Base-by-base conservation (phyloP, 129 eudicot genomes). In the Artemisia argyi region DNA sequence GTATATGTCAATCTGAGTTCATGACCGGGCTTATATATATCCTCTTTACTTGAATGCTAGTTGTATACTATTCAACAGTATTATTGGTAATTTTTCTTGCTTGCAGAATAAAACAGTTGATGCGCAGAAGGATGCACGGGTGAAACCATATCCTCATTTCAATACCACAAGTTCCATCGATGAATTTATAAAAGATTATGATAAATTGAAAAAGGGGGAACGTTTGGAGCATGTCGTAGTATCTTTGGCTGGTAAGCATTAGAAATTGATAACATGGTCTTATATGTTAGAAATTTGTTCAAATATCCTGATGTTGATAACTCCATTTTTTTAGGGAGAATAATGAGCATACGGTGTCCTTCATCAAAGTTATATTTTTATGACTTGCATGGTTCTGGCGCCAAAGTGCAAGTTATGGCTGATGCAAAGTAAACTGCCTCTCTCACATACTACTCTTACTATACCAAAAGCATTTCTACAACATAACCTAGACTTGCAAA, bases 341-440 rank as follows among this genome's bases (percentile, higher is more conserved):
- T 90, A 30, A 93, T 90, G 92, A 90, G 55, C 92, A 87, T 87
- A 65, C 78, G 96, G 52, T 78, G 96, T 14, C 88, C 98, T 14
- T 83, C 96, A 17, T 60, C 96, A 72, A 93, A 93, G 84, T 74
- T 93, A 22, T 84, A 87, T 76, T 93, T 93, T 73, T 93, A 93
- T 77, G 98, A 93, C 66, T 79, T 93, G 72, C 87, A 90, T 81
- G 97, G 92, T 19, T 78, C 83, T 16, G 98, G 96, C 81, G 91
- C 82, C 56, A 93, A 93, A 79, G 91, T 93, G 76, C 98, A 93
- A 90, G 86, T 93, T 22, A 90, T 90, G 97, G 78, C 92, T 48
- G 97, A 90, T 85, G 98, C 97, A 80, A 93, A 91, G 98, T 93
- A 79, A 53, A n/a, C 19, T 11, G 9, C 2, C 46, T 39, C 46